Evolutionary conservation across 2,329 filamentous ascomycete species (phyloP).

Genomic region (Mycosphaerella arachidis): DNA sequence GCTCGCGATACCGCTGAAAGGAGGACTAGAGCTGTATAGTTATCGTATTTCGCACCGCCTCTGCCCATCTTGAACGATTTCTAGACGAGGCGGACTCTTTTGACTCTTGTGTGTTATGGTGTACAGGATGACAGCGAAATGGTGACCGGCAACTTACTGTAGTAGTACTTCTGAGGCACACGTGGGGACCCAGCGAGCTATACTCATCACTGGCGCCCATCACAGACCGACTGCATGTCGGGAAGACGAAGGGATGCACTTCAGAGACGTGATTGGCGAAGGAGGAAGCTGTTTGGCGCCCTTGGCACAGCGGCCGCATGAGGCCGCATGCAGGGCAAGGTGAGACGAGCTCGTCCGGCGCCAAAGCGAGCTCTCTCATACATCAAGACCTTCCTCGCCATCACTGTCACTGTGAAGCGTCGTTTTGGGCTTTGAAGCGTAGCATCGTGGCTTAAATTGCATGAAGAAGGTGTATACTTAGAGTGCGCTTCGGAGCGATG

Average conservation of each 20-base stretch:
- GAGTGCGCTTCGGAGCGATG: no score
- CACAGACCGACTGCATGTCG: constrained; percentile 14
- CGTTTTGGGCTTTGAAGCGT: background rate
- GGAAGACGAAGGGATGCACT: constrained; percentile 1
- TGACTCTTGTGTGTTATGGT: background rate
- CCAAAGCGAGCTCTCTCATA: background rate
- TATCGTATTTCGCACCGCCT: constrained; percentile 22
- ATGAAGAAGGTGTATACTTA: no score
- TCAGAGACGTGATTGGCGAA: constrained; percentile 9
- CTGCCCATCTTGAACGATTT: constrained; percentile 20
- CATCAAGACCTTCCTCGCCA: background rate
- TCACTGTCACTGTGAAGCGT: background rate
- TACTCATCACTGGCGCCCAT: constrained; percentile 8
- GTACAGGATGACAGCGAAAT: constrained; percentile 3
- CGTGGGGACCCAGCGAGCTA: constrained; percentile 14
- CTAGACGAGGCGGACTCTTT: background rate
- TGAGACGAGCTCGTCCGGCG: background rate
- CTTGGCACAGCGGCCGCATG: background rate
- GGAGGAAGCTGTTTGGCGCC: background rate
- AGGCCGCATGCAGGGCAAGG: background rate
- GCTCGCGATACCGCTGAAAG: constrained; percentile 17
- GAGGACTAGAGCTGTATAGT: constrained; percentile 28
- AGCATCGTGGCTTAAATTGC: no score
- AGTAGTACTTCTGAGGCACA: constrained; percentile 12
- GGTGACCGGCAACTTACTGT: constrained; percentile 18